These are phyloP conservation scores for Didymella pomorum DNA, from an alignment of 2,329 filamentous ascomycete species.

Conservation along the genomic window DNA sequence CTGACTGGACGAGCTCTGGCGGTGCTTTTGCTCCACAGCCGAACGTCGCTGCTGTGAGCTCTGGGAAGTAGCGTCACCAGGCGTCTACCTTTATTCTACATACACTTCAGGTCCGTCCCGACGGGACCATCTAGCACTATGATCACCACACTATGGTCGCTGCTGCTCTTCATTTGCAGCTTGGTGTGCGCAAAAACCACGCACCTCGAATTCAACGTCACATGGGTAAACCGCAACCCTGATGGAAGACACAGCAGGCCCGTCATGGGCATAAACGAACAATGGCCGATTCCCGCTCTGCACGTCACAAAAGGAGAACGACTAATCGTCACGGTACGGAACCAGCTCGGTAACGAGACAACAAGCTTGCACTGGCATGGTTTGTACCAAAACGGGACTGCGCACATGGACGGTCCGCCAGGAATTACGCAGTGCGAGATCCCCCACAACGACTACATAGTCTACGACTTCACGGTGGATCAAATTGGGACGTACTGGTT, in stretches of 20 bases:
- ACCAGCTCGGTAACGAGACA: slow-evolving; percentile 68
- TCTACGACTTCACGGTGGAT: slow-evolving; percentile 60
- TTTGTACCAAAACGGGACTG: slow-evolving; percentile 77
- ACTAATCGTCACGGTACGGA: slow-evolving; percentile 71
- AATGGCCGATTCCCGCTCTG: slow-evolving; percentile 76
- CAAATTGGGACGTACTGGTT: slow-evolving; percentile 67
- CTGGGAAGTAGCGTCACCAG: neutral
- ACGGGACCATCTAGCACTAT: neutral
- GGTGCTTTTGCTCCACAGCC: neutral
- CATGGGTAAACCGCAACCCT: slow-evolving; percentile 63
- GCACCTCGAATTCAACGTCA: slow-evolving; percentile 60
- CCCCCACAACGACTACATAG: slow-evolving; percentile 66
- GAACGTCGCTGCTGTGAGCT: neutral
- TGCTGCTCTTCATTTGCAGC: slow-evolving; percentile 14
- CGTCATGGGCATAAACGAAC: slow-evolving; percentile 72
- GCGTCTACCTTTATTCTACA: neutral
- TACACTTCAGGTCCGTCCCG: neutral
- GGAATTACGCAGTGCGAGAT: slow-evolving; percentile 67
- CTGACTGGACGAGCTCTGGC: slow-evolving; percentile 1
- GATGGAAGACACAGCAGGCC: slow-evolving; percentile 57
- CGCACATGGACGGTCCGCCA: slow-evolving; percentile 74
- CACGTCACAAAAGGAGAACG: slow-evolving; percentile 77
- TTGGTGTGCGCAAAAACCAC: slow-evolving; percentile 40
- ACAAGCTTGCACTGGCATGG: slow-evolving; percentile 79
- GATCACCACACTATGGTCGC: slow-evolving; percentile 1